These are phyloP conservation scores for Starmera caribaea DNA, from an alignment of 805 yeast species.

Conservation along the genomic window DNA sequence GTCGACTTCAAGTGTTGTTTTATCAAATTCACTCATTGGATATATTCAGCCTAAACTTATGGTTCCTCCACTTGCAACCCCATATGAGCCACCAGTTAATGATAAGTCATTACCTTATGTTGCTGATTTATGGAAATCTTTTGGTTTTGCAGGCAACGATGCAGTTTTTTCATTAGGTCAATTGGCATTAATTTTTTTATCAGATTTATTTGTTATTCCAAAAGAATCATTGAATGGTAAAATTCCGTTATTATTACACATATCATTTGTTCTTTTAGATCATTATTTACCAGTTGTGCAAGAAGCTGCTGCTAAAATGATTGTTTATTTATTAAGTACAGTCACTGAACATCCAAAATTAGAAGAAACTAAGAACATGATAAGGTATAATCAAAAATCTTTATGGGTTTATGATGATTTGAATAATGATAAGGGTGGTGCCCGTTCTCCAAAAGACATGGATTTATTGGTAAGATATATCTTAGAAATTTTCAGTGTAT, in stretches of 20 bases:
- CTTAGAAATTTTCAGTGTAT: conserved; percentile 42
- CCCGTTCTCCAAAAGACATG: conserved; percentile 82
- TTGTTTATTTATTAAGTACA: conserved; percentile 60
- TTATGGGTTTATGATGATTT: conserved; percentile 87
- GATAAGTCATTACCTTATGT: conserved; percentile 54
- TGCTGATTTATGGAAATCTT: conserved; percentile 53
- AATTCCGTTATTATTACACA: conserved; percentile 69
- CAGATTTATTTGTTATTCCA: conserved; percentile 65
- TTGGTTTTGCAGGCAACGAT: conserved; percentile 52
- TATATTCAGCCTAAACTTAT: conserved; percentile 78
- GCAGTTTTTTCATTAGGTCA: conserved; percentile 84
- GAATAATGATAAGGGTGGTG: conserved; percentile 65
- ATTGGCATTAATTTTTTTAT: conserved; percentile 73
- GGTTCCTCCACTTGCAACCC: conserved; percentile 59
- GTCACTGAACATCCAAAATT: conserved; percentile 44
- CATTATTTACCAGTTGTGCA: conserved; percentile 80
- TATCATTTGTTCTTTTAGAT: conserved; percentile 72
- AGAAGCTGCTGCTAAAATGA: conserved; percentile 70
- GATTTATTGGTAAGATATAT: conserved; percentile 59
- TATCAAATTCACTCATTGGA: conserved; percentile 52
- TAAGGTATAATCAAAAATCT: conserved; percentile 38
- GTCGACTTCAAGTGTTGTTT: conserved; percentile 43
- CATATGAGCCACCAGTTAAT: conserved; percentile 21
- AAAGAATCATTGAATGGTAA: conserved; percentile 50
- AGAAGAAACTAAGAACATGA: conserved; percentile 43